phyloP scores from a whole-genome alignment of 106 monocot genomes.

The Narthecium ossifragum region DNA sequence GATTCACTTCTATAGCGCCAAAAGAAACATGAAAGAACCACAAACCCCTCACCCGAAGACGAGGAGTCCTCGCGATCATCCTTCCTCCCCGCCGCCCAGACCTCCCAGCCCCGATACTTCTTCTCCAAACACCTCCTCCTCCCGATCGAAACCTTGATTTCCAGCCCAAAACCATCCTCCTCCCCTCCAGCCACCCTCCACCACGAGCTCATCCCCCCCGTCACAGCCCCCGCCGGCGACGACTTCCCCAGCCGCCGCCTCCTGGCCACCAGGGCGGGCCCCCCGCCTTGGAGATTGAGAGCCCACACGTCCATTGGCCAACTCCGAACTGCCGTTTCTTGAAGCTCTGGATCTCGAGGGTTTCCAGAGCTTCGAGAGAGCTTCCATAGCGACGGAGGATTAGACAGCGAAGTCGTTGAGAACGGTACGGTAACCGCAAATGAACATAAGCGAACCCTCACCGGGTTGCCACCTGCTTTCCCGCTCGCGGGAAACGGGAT shows the following conservation, averaged over 20 bases:
- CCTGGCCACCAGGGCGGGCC: background rate
- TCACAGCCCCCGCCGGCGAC: no score
- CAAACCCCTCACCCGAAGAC: background rate
- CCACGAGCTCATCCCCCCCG: background rate
- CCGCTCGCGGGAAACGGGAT: no score
- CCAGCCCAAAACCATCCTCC: background rate
- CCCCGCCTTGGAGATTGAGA: constrained; percentile 3
- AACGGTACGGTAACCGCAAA: background rate
- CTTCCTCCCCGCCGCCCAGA: background rate
- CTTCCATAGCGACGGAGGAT: background rate
- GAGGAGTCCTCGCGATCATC: constrained; percentile 4
- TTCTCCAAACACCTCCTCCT: background rate
- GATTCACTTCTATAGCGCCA: no score
- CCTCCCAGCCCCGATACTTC: background rate
- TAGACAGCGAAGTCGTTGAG: background rate
- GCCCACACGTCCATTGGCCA: constrained; percentile 5
- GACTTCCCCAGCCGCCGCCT: background rate
- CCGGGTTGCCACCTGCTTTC: no score
- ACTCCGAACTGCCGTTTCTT: no score
- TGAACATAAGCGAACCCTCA: background rate
- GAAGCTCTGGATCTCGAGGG: background rate
- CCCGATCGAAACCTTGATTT: background rate
- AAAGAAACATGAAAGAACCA: background rate
- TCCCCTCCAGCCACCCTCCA: background rate
- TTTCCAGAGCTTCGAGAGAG: background rate